Base-by-base conservation (phyloP, 345 rosid genomes). In the Populus nigra region DNA sequence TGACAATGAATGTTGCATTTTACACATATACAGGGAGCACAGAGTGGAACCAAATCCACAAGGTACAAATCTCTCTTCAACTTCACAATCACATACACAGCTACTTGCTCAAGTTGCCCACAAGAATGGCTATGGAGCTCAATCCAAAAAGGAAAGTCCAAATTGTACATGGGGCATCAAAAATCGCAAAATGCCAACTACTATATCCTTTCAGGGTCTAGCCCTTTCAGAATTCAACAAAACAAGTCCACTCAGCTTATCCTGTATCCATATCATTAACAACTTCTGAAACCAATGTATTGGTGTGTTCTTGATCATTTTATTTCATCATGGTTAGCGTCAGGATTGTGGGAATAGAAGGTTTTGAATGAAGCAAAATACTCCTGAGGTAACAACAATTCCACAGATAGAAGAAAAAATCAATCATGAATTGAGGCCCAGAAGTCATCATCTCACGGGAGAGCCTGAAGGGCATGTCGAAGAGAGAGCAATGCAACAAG, bases 371-470 rank as follows among this genome's bases (percentile, higher is more conserved):
- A 6, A 35, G 74, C 53, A 27, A 27, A 69, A 35, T 47, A 65
- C 59, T 73, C 55, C 12, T 25, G n/a, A 18, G 18, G 11, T 17
- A 73, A 39, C 13, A 49, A 49, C 41, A 68, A 50, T 79, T 68
- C 63, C 80, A 80, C 89, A 83, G 77, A 59, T 73, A 35, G 82
- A 83, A 81, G 83, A 76, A 77, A 85, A 83, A 75, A 59, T 78
- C 63, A 78, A 72, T 59, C 43, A 38, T 50, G 62, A 71, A 72
- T 63, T 38, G 43, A 73, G 15, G 49, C 57, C 78, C 33, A 68
- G 31, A 65, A 87, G 83, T 49, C 33, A 55, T 49, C 75, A 83
- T 76, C 67, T 75, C 69, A 71, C 50, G 77, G 75, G 79, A 84
- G 85, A 85, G 29, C 83, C 81, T 33, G 76, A 55, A 68, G 81